phyloP scores from a whole-genome alignment of 73 alveolate genomes.

The Paramecium bursaria region DNA sequence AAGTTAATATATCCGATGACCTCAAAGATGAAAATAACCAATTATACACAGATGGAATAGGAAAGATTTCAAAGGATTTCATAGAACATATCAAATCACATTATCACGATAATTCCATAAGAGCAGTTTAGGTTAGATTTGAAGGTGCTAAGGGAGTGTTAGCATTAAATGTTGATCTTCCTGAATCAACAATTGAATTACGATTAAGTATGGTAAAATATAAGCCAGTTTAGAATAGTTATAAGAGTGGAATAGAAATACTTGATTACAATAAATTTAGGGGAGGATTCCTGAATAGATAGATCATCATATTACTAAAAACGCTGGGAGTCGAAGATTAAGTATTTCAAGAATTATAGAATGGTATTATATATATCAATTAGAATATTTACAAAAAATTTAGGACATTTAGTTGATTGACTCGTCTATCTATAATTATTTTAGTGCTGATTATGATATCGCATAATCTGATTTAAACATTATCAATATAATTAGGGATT shows the following conservation, averaged over 20 bases:
- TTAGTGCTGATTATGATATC: conserved; percentile 52
- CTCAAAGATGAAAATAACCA: neutral
- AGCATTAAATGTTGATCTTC: conserved; percentile 77
- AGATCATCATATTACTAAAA: conserved; percentile 79
- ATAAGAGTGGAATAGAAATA: conserved; percentile 73
- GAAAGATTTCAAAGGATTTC: conserved; percentile 83
- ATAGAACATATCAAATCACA: conserved; percentile 63
- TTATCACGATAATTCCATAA: conserved; percentile 38
- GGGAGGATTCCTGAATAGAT: conserved; percentile 84
- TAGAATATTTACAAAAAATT: conserved; percentile 71
- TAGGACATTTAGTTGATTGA: conserved; percentile 74
- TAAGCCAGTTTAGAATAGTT: conserved; percentile 71
- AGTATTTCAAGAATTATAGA: conserved; percentile 71
- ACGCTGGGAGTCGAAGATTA: conserved; percentile 74
- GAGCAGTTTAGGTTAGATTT: conserved; percentile 85
- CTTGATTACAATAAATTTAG: conserved; percentile 82
- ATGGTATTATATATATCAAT: conserved; percentile 12
- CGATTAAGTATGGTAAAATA: conserved; percentile 86
- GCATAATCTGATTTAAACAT: conserved; percentile 10
- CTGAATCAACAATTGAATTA: conserved; percentile 72
- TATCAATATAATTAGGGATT: conserved; percentile 14
- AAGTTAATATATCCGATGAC: neutral
- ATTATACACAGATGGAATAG: conserved; percentile 87
- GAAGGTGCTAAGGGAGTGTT: conserved; percentile 91
- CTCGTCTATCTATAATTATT: conserved; percentile 53